Percentiles rank a stretch among this genome's conserved stretches.
These are phyloP conservation scores for Ogataea degrootiae DNA, from an alignment of 805 yeast species.

Conservation along the genomic window DNA sequence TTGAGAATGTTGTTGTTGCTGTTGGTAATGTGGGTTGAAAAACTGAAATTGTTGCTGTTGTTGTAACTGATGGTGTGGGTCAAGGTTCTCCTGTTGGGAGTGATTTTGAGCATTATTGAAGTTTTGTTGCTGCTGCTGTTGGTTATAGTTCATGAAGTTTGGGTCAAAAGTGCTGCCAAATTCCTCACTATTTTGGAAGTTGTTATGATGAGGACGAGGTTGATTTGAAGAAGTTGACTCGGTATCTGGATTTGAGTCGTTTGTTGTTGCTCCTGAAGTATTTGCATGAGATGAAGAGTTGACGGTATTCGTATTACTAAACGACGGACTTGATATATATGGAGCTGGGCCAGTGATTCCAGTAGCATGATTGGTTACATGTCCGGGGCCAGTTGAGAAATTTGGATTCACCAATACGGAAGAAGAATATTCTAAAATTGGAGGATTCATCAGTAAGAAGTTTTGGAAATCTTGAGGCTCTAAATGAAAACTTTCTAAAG, in stretches of 20 bases:
- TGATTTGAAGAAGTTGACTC: not conserved
- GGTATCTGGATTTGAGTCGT: not conserved
- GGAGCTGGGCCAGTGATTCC: not conserved
- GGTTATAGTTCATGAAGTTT: not conserved
- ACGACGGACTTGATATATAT: not conserved
- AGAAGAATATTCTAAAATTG: constrained; percentile 29
- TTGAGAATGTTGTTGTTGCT: not conserved
- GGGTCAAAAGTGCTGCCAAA: constrained; percentile 5
- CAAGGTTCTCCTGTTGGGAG: too few relatives aligned
- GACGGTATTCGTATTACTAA: not conserved
- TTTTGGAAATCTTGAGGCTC: constrained; percentile 34
- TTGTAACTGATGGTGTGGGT: not conserved
- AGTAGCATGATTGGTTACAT: not conserved
- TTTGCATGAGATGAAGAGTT: not conserved
- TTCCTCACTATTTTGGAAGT: not conserved
- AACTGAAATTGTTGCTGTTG: not conserved
- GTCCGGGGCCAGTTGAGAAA: not conserved
- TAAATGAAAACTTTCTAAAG: constrained; percentile 26
- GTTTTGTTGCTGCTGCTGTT: constrained; percentile 1
- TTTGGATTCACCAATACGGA: constrained; percentile 3
- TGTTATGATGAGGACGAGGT: not conserved
- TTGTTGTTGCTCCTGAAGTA: too few relatives aligned
- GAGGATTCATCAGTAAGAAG: constrained; percentile 33
- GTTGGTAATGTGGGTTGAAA: constrained; percentile 1
- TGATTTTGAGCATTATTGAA: not conserved